A percentile compares a stretch with the other conserved stretches of the same genome.
These are phyloP conservation scores for Ustilago esculenta DNA, from an alignment of 1,284 basidiomycete species.

Conservation along the genomic window DNA sequence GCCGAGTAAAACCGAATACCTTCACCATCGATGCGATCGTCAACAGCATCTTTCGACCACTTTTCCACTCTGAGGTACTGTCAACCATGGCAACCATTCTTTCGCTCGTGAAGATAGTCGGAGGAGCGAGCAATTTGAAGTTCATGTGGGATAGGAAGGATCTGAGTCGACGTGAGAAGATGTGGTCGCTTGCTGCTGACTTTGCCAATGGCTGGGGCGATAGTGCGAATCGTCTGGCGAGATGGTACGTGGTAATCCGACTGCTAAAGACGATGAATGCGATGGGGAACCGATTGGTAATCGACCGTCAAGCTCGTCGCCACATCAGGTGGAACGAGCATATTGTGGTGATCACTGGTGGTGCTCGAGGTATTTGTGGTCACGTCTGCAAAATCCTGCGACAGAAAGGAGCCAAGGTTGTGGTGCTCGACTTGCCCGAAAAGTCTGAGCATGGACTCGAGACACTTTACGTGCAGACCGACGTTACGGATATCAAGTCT, in stretches of 20 bases:
- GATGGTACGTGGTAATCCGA: conserved; percentile 35
- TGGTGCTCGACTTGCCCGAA: conserved; percentile 46
- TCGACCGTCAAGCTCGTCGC: conserved; percentile 30
- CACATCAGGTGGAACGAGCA: conserved; percentile 47
- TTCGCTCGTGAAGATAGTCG: conserved; percentile 35
- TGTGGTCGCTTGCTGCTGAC: conserved; percentile 9
- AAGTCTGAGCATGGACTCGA: conserved; percentile 47
- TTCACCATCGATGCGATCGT: conserved; percentile 33
- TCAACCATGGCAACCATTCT: conserved; percentile 46
- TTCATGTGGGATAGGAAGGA: conserved; percentile 20
- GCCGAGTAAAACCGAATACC: conserved; percentile 19
- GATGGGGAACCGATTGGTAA: conserved; percentile 39
- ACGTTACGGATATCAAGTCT: conserved; percentile 52
- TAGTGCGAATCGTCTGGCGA: conserved; percentile 13
- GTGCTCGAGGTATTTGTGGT: conserved; percentile 52
- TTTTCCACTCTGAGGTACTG: conserved; percentile 26
- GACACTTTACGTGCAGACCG: conserved; percentile 42
- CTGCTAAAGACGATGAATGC: conserved; percentile 45
- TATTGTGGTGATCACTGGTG: conserved; percentile 53
- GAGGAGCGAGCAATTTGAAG: conserved; percentile 36
- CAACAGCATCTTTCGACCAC: conserved; percentile 26
- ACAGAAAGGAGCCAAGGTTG: conserved; percentile 46
- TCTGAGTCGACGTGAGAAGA: conserved; percentile 23
- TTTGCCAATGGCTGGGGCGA: conserved; percentile 28
- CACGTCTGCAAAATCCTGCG: conserved; percentile 38